A percentile compares a stretch with the other conserved stretches of the same genome.
These are phyloP conservation scores for Alloascoidea africana DNA, from an alignment of 805 yeast genomes.

Conservation along the genomic window DNA sequence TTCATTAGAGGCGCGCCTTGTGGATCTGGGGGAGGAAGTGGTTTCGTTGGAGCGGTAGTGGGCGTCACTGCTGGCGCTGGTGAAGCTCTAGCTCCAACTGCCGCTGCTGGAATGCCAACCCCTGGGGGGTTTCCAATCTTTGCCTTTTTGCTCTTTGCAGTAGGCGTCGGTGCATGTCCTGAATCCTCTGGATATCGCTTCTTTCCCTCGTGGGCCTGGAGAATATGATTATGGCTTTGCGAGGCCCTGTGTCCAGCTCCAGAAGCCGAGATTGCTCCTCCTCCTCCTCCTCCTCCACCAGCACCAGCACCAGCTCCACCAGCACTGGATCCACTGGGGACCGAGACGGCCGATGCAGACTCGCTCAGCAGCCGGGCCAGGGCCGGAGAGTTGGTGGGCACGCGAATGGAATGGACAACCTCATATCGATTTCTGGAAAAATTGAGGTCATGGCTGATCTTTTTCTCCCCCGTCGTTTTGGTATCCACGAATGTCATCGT, in stretches of 20 bases:
- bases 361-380: constrained; percentile 62
- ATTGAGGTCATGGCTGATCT: constrained; percentile 78
- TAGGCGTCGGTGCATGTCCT: constrained; percentile 7
- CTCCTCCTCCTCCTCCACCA: constrained; percentile 37
- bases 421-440: constrained; percentile 65
- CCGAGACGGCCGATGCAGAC: no score
- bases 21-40: no score
- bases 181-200: constrained; percentile 22
- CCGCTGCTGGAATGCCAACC: constrained; percentile 7
- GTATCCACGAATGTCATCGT: constrained; percentile 62
- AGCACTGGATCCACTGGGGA: no score
- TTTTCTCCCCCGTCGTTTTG: constrained; percentile 83
- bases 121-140: constrained; percentile 11
- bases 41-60: constrained; percentile 16
- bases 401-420: constrained; percentile 60
- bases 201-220: constrained; percentile 38
- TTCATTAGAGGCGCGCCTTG: no score
- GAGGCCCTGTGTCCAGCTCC: constrained; percentile 9
- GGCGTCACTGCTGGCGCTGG: no score
- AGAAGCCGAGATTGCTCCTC: constrained; percentile 10
- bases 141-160: constrained; percentile 18
- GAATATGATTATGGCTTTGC: constrained; percentile 10
- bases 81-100: no score
- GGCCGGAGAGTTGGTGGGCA: constrained; percentile 63
- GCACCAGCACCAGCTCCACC: no score